Evolutionary conservation across 257 asterid genomes (phyloP), one percentile per base, ranked within the genome.

Genomic region (Jasminum sambac): DNA sequence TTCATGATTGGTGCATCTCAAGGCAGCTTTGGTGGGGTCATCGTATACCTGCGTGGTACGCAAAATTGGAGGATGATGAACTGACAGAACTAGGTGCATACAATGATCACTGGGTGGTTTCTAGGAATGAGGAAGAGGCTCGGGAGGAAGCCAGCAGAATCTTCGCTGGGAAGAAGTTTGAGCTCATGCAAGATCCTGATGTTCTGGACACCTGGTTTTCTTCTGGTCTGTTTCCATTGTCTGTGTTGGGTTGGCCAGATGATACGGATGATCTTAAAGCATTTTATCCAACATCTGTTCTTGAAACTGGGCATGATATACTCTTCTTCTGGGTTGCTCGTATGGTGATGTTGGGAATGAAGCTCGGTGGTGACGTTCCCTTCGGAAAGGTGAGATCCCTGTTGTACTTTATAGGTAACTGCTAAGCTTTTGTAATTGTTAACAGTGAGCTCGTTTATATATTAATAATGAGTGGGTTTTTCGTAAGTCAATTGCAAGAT

Each of bases 11-110:
- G 97, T 94, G 99, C 86, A 80, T 94, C 78, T 94, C 99, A 72
- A 86, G 99, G 80, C 99, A 94, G 78, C 92, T 94, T 71, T 94
- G 99, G 99, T 94, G 99, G 99, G 99, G 99, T 64, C 99, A 94
- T 60, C 95, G 93, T 42, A 76, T 91, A 74, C 97, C 99, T 21
- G 96, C 97, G 39, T 94, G 97, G 97, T 94, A 94, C 76, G 97
- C 82, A 52, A 43, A 76, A 39, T 70, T 94, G 81, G 92, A 91
- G 39, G 89, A 78, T 61, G 96, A 94, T 81, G 72, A 91, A 58
- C 80, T 81, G 79, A 88, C 82, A 81, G 97, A 86, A 79, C 71
- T 88, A 26, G 97, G 95, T 77, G 83, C 84, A 11, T 80, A 80
- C 80, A 80, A 79, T 69, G 71, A 82, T 69, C 96, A 81, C 62